phyloP scores from a whole-genome alignment of 2,329 filamentous ascomycete genomes.

The Clathrospora elynae region DNA sequence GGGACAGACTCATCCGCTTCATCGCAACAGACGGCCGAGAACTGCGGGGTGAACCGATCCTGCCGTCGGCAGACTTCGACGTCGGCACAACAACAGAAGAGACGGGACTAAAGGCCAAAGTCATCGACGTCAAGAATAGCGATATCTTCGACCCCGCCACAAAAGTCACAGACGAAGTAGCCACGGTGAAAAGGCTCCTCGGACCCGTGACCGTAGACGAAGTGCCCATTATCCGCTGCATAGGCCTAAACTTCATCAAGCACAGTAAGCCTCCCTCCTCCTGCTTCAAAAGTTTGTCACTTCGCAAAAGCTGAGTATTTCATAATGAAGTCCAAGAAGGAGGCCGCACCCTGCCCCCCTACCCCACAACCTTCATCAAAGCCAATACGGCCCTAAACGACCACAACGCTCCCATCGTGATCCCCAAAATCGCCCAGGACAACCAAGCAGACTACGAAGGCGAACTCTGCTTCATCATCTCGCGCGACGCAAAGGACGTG shows the following conservation, averaged over 20 bases:
- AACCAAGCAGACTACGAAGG: conserved; percentile 53
- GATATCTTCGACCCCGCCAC: conserved; percentile 59
- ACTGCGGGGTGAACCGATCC: conserved; percentile 60
- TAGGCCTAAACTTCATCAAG: conserved; percentile 65
- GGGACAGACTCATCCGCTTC: conserved; percentile 63
- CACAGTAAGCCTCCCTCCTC: conserved; percentile 52
- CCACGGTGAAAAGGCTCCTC: conserved; percentile 59
- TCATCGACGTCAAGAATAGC: conserved; percentile 54
- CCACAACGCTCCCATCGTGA: conserved; percentile 50
- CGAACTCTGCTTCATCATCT: conserved; percentile 56
- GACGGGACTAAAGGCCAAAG: conserved; percentile 57
- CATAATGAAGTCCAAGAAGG: conserved; percentile 62
- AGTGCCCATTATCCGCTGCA: conserved; percentile 62
- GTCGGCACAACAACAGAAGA: conserved; percentile 55
- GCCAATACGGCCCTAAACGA: conserved; percentile 49
- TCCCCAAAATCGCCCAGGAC: conserved; percentile 58
- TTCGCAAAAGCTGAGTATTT: too few relatives aligned
- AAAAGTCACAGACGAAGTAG: conserved; percentile 59
- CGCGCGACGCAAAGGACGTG: conserved; percentile 59
- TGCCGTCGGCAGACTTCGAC: conserved; percentile 54
- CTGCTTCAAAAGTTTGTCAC: too few relatives aligned
- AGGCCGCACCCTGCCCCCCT: conserved; percentile 56
- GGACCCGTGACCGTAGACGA: conserved; percentile 58
- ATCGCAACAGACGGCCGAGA: conserved; percentile 57
- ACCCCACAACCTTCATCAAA: conserved; percentile 60